Evolutionary conservation across 2,329 filamentous ascomycete species (phyloP), one percentile per base, ranked within the genome.

Genomic region (Paraphoma chrysanthemicola): DNA sequence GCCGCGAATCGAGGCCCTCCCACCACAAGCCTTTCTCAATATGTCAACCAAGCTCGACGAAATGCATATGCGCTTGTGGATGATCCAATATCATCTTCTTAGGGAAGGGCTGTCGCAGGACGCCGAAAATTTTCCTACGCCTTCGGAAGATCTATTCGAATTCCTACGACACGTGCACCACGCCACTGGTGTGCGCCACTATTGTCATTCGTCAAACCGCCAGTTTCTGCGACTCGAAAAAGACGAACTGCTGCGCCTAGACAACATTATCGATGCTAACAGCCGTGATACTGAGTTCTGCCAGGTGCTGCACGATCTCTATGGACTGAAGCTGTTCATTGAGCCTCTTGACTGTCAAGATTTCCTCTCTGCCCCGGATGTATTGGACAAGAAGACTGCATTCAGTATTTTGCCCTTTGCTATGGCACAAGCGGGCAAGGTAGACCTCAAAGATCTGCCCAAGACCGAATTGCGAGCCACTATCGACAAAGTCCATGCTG

Each of bases 401-500:
- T 84, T 93, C 68, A 88, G 90, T 61, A 84, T 97, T 46, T 87
- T 97, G 10, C 91, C 96, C 59, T 91, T 93, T 69, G 86, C 98
- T 38, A 89, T 96, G 70, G 82, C 86, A 36, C 87, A 97, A 55
- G 92, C 92, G 2, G 89, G 89, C 48, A 88, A 90, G 59, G 89
- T 97, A 82, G 89, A 91, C 18, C 90, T 96, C 80, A 96, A 94
- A 69, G 95, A 98, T 63, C 80, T 98, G 16, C 86, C 93, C 14
- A 98, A 96, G 74, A 95, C 93, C 14, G 92, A 98, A 53, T 82
- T 99, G 51, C 96, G 94, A 73, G 87, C 84, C 14, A 92, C 93
- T 0, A 95, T 99, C 56, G 95, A 99, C 56, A 93, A 93, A 65
- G 92, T 99, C 78, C 93, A 98, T 73, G 88, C 92, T 64, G 89